Conservation (phyloP, 2,329 filamentous ascomycete species). For the Fusarium sp. region DNA sequence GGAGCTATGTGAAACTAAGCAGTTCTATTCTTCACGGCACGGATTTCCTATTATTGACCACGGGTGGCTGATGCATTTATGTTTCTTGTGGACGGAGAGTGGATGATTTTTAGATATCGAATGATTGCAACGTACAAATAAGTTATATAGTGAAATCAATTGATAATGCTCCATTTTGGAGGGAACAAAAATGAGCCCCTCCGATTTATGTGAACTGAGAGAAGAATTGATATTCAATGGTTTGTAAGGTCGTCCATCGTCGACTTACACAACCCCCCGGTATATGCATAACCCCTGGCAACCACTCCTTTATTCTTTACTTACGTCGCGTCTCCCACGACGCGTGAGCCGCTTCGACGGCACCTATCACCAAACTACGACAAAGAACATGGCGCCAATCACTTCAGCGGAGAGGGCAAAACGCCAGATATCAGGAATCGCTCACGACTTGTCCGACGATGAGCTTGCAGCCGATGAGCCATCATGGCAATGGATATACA, state of each 20-base stretch:
- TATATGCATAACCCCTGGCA: conserved; percentile 44
- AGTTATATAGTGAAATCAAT: neutral
- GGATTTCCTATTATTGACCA: neutral
- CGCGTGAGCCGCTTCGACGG: conserved; percentile 45
- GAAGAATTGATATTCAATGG: neutral
- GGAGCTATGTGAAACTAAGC: neutral
- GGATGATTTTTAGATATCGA: neutral
- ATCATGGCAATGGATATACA: conserved; percentile 85
- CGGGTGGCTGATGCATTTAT: neutral
- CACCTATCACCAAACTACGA: conserved; percentile 25
- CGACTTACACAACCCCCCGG: conserved; percentile 22
- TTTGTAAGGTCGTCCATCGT: neutral
- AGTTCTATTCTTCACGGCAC: neutral
- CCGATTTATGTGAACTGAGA: neutral
- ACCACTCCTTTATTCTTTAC: conserved; percentile 33
- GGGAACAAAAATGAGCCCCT: too few species aligned
- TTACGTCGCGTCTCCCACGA: conserved; percentile 48
- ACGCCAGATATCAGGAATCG: conserved; percentile 25
- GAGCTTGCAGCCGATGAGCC: conserved; percentile 80
- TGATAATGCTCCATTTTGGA: too few species aligned
- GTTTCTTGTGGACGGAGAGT: neutral
- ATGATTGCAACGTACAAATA: neutral
- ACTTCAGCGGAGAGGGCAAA: conserved; percentile 29
- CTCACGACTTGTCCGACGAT: conserved; percentile 81
- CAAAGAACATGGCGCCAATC: conserved; percentile 45